A percentile compares a stretch with the other conserved stretches of the same genome.
These are phyloP conservation scores for Melanopsichium pennsylvanicum DNA, from an alignment of 1,284 basidiomycete species.

Conservation along the genomic window DNA sequence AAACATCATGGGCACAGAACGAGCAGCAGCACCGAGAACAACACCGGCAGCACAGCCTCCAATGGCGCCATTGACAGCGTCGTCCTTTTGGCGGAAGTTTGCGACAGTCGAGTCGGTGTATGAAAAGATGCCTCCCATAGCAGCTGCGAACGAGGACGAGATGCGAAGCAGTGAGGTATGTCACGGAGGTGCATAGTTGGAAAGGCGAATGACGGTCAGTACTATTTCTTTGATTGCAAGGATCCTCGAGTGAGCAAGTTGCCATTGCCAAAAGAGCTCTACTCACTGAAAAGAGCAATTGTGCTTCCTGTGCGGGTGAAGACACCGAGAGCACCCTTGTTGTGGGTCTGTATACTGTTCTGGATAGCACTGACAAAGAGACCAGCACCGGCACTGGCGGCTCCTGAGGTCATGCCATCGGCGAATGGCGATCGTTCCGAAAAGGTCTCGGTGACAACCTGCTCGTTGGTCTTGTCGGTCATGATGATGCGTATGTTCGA, in stretches of 20 bases:
- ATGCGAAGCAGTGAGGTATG: not conserved
- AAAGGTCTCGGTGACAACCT: constrained; percentile 48
- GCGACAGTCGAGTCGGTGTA: constrained; percentile 81
- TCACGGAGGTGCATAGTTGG: not conserved
- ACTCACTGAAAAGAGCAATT: constrained; percentile 76
- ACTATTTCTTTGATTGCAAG: not conserved
- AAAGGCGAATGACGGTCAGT: constrained; percentile 7
- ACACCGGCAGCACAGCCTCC: constrained; percentile 94
- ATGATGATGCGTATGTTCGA: constrained; percentile 18
- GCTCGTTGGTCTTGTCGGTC: constrained; percentile 37
- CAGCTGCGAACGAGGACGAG: constrained; percentile 67
- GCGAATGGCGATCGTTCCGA: constrained; percentile 47
- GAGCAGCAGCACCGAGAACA: constrained; percentile 83
- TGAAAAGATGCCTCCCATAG: constrained; percentile 88
- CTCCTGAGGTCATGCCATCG: constrained; percentile 53
- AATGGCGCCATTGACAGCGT: constrained; percentile 82
- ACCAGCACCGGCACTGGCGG: constrained; percentile 51
- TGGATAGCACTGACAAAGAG: constrained; percentile 61
- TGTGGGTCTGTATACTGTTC: constrained; percentile 70
- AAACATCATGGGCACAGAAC: constrained; percentile 83
- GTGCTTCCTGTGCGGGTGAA: constrained; percentile 80
- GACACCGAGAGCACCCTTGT: constrained; percentile 85
- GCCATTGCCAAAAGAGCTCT: too few relatives aligned
- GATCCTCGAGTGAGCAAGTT: too few relatives aligned
- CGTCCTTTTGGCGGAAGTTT: constrained; percentile 82